Evolutionary conservation across 129 eudicot species (phyloP), one percentile per base, ranked within the genome.

Genomic region (Chrysanthemum lavandulifolium): DNA sequence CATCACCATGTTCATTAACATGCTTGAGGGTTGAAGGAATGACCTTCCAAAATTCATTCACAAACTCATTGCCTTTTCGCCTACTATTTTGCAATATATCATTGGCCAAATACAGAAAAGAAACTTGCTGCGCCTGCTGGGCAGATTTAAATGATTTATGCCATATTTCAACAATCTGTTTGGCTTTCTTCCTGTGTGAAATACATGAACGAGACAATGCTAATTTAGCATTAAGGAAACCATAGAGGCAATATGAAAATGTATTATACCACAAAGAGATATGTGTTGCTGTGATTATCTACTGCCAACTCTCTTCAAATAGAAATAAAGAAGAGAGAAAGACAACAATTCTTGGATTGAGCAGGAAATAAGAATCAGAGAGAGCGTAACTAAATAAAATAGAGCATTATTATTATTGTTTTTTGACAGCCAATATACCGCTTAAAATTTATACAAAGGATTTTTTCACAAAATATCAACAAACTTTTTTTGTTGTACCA

Each of bases 21-120:
- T 68, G 75, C 91, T 88, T 94, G 25, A 94, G 86, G 56, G 89
- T 86, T 61, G 89, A 69, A 45, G 98, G 98, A 73, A 94, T 93
- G 71, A 90, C 89, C 73, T 90, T 94, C 98, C 97, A 94, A 73
- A 94, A 94, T 65, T 94, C 98, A 81, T 90, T 90, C 58, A 94
- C 97, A 79, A 85, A 94, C 77, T 94, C 98, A 52, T 80, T 87
- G 58, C 98, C 98, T 77, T 87, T 87, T 15, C 98, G 87, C 82
- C 97, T 86, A 80, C 97, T 94, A 82, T 90, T 94, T 80, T 94
- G 98, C 82, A 94, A 77, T 69, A 94, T 94, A 78, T 94, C 98
- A 88, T 94, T 94, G 48, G 98, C 83, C 82, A 94, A 52, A 78
- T 76, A 90, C 23, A 94, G 81, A 81, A 90, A 88, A 13, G 97